Conservation (phyloP, 257 asterid species). For the Salvia rosmarinus region DNA sequence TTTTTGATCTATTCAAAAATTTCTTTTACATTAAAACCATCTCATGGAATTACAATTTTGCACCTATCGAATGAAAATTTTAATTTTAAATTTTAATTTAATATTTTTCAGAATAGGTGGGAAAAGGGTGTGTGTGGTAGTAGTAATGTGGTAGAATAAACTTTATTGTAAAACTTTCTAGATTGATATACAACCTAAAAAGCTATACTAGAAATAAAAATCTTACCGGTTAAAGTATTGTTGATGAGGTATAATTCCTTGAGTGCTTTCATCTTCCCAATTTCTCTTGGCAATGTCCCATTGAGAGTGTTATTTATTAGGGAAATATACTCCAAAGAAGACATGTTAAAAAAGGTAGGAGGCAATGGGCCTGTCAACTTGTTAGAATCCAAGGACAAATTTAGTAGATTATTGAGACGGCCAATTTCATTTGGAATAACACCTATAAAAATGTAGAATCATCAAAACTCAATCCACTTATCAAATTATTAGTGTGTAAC, state of each 20-base stretch:
- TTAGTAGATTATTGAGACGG: background rate
- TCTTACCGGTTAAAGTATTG: background rate
- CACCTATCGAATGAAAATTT: too few species aligned
- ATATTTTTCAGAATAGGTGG: too few species aligned
- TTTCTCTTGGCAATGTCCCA: slow-evolving; percentile 4
- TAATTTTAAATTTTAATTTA: too few species aligned
- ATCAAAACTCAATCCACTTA: background rate
- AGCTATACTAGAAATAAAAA: background rate
- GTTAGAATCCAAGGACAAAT: background rate
- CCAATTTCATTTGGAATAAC: background rate
- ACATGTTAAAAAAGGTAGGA: background rate
- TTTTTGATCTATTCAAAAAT: too few species aligned
- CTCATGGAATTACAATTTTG: too few species aligned
- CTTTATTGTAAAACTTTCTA: too few species aligned
- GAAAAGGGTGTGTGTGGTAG: too few species aligned
- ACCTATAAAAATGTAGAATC: background rate
- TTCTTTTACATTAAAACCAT: too few species aligned
- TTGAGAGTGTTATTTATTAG: background rate
- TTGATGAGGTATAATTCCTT: background rate
- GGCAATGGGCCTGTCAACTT: slow-evolving; percentile 1
- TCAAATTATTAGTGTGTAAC: too few species aligned
- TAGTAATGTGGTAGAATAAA: too few species aligned
- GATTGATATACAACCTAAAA: too few species aligned
- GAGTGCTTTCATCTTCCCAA: background rate
- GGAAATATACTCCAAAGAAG: background rate